Base-by-base conservation (phyloP, 768 basidiomycete genomes). In the Basidioascus undulatus region DNA sequence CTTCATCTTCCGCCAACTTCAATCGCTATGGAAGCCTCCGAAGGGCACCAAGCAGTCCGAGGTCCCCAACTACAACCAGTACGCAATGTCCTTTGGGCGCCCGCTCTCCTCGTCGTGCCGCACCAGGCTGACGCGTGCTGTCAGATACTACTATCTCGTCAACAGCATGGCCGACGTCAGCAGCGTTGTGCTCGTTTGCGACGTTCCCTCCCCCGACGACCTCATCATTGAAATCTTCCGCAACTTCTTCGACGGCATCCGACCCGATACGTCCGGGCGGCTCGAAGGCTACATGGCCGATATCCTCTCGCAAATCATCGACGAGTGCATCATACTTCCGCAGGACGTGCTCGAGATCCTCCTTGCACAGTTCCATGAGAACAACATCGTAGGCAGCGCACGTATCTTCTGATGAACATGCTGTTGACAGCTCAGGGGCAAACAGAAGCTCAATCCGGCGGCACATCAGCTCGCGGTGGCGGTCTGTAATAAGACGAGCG, bases 141-240 rank as follows among this genome's bases (percentile, higher is more conserved):
- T n/a, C n/a, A n/a, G 94, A 58, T 96, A 92, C 59, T 89, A 76
- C 51, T 83, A 86, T 53, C 68, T 94, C n/a, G 68, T 96, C 23
- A 84, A 96, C 51, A 82, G 76, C 20, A 65, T 98, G 20, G 80
- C 84, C 2, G 79, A 78, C 26, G 86, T 94, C 53, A 94, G 94
- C 67, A 82, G 77, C 49, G 76, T 92, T 24, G 82, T 86, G 11
- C 69, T 96, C 49, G 74, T 92, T 13, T 84, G 82, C 59, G 89
- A 96, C 59, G 68, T 94, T 12, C 80, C 76, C 4, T 71, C 71
- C 27, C 72, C 74, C 10, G 89, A 94, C 44, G 77, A 83, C 37
- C 68, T 92, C 45, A 72, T 86, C 63, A 56, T 61, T 39, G 74
- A 79, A 32, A 70, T 83, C 45, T 94, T 96, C 58, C 71, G 71